A percentile compares a stretch with the other conserved stretches of the same genome.
These are phyloP conservation scores for Vanrija humicola DNA, from an alignment of 1,284 basidiomycete species.

Conservation along the genomic window DNA sequence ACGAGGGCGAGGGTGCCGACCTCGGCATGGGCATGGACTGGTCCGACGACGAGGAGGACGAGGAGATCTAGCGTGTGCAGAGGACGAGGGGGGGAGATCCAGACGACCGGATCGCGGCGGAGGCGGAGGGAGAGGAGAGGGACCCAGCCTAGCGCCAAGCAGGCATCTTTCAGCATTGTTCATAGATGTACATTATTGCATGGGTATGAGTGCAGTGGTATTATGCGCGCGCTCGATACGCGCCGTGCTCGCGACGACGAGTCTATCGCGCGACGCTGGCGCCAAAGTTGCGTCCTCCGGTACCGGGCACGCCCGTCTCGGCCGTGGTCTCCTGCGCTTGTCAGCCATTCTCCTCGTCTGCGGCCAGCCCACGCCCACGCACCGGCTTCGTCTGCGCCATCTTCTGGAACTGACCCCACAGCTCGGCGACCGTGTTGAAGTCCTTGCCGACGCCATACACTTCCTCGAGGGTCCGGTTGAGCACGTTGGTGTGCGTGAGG, in stretches of 20 bases:
- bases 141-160: no score
- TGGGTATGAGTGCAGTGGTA: slow-evolving; percentile 1
- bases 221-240: not conserved
- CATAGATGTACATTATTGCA: not conserved
- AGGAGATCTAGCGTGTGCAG: slow-evolving; percentile 25
- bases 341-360: not conserved
- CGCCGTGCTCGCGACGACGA: no score
- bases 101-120: no score
- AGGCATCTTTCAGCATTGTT: not conserved
- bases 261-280: slow-evolving; percentile 14
- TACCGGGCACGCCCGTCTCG: slow-evolving; percentile 43
- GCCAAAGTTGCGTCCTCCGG: slow-evolving; percentile 39
- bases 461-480: slow-evolving; percentile 89
- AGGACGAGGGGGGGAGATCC: not conserved
- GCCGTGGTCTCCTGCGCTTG: slow-evolving; percentile 13
- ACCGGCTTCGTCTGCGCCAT: slow-evolving; percentile 44
- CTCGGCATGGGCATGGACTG: slow-evolving; percentile 27
- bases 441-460: slow-evolving; percentile 86
- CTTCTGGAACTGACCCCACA: slow-evolving; percentile 62
- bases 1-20: slow-evolving; percentile 59
- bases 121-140: no score
- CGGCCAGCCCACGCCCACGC: not conserved
- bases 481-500: slow-evolving; percentile 75
- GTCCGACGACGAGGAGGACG: slow-evolving; percentile 41
- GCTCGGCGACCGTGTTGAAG: slow-evolving; percentile 79